Evolutionary conservation across 345 rosid species (phyloP).

Genomic region (Eucalyptus globulus): DNA sequence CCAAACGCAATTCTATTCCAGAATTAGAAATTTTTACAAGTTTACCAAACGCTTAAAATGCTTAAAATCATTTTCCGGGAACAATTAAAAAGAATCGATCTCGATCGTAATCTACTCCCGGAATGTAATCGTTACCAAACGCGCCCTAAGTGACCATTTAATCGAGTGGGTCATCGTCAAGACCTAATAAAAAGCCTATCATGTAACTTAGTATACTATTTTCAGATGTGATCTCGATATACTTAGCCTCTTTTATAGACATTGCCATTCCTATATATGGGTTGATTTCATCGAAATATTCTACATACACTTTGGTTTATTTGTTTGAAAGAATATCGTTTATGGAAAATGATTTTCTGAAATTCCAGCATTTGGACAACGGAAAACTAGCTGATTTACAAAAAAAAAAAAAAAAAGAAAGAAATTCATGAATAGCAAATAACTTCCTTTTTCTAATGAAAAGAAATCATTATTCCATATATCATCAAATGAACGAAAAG

Average conservation of each 20-base stretch:
- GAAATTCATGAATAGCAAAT: background rate
- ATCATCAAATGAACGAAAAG: background rate
- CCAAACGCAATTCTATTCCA: too few relatives aligned
- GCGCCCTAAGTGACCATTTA: background rate
- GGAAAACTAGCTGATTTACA: too few relatives aligned
- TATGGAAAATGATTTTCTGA: background rate
- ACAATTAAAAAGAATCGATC: too few relatives aligned
- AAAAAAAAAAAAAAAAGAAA: too few relatives aligned
- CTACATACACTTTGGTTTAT: background rate
- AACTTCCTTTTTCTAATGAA: too few relatives aligned
- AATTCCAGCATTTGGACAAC: rapidly evolving
- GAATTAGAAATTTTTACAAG: too few relatives aligned
- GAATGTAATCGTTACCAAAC: too few relatives aligned
- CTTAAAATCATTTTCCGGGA: too few relatives aligned
- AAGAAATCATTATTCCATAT: rapidly evolving
- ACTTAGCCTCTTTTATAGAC: background rate
- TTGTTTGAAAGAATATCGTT: background rate
- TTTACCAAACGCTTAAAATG: too few relatives aligned
- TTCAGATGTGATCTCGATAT: background rate
- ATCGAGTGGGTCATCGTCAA: background rate
- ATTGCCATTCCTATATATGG: background rate
- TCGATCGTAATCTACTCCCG: too few relatives aligned
- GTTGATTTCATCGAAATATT: background rate
- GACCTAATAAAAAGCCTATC: background rate
- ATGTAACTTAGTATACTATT: background rate